These are phyloP conservation scores for Vitis amurensis DNA, from an alignment of 164 flowering plant species.

Conservation along the genomic window DNA sequence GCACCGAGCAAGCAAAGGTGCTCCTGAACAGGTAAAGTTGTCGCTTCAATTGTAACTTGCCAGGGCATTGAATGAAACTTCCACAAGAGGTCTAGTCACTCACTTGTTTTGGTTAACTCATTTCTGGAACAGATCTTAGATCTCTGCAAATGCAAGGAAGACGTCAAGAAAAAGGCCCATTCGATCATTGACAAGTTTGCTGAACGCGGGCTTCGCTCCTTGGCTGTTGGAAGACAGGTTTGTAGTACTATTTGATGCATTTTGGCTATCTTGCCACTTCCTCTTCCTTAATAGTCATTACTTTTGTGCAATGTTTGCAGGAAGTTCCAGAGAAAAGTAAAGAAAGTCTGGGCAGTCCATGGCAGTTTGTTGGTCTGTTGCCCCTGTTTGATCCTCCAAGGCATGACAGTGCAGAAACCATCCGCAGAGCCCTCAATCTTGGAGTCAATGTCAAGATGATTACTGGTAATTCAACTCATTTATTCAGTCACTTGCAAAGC, in stretches of 20 bases:
- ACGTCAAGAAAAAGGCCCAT: conserved; percentile 52
- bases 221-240: conserved; percentile 75
- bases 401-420: conserved; percentile 86
- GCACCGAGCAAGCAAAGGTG: conserved; percentile 77
- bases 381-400: conserved; percentile 80
- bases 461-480: conserved; percentile 43
- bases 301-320: conserved; percentile 25
- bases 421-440: conserved; percentile 71
- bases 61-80: background rate
- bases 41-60: background rate
- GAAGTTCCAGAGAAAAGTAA: conserved; percentile 58
- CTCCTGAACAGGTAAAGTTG: conserved; percentile 65
- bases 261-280: background rate
- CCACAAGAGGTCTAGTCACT: background rate
- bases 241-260: background rate
- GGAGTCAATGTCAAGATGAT: conserved; percentile 90
- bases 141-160: conserved; percentile 57
- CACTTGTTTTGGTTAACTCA: background rate
- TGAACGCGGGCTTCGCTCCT: conserved; percentile 70
- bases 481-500: background rate
- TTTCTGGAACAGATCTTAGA: conserved; percentile 40
- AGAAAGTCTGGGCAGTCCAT: conserved; percentile 65
- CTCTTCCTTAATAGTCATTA: background rate
- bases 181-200: conserved; percentile 64
- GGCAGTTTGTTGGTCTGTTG: conserved; percentile 76